Evolutionary conservation across 306 rosid species (phyloP).

Genomic region (Vigna trinervia): DNA sequence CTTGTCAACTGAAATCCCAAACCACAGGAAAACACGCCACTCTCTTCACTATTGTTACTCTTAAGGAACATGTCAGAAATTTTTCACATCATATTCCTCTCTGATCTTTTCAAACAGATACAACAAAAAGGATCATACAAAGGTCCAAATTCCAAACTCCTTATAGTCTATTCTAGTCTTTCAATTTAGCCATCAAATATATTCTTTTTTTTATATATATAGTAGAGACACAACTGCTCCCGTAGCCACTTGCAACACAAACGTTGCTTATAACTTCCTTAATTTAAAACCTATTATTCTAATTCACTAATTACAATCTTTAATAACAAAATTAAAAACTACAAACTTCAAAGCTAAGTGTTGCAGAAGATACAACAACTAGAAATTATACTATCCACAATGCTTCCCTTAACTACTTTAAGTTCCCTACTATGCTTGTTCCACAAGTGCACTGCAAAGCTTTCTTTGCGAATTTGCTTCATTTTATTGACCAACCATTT

Average conservation of each 20-base stretch:
- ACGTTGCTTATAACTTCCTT: slow-evolving; percentile 17
- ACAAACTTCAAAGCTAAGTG: slow-evolving; percentile 33
- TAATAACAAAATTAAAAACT: not conserved
- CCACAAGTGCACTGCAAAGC: slow-evolving; percentile 86
- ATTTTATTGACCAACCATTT: slow-evolving; percentile 66
- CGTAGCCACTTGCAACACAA: slow-evolving; percentile 36
- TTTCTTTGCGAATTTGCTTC: slow-evolving; percentile 55
- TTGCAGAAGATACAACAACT: slow-evolving; percentile 67
- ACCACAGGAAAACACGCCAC: not conserved
- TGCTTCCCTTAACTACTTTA: slow-evolving; percentile 71
- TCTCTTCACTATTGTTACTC: slow-evolving; percentile 13
- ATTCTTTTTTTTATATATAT: not conserved
- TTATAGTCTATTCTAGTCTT: not conserved
- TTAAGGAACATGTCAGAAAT: not conserved
- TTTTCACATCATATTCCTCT: not conserved
- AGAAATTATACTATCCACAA: slow-evolving; percentile 61
- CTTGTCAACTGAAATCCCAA: not conserved
- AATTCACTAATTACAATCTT: slow-evolving; percentile 44
- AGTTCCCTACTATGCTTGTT: slow-evolving; percentile 73
- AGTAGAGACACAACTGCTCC: slow-evolving; percentile 29
- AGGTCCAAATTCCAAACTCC: slow-evolving; percentile 1
- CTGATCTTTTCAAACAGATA: slow-evolving; percentile 17
- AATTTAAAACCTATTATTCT: slow-evolving; percentile 24
- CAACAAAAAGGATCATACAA: not conserved
- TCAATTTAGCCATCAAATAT: not conserved